phyloP scores from a whole-genome alignment of 2,329 filamentous ascomycete genomes.

The Monascus ruber region DNA sequence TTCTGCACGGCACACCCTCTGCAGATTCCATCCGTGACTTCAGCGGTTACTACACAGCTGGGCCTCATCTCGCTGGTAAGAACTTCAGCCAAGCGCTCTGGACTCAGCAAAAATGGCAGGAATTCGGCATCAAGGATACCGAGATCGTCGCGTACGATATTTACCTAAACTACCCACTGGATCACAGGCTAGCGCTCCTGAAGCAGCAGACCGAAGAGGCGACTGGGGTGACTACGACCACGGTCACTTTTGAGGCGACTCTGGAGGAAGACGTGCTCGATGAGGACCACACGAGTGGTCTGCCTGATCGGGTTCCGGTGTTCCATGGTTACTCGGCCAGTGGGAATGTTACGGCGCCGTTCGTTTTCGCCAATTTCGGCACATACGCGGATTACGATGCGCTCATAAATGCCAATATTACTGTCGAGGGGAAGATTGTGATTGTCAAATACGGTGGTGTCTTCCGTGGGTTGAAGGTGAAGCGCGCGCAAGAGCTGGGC shows the following conservation, averaged over 20 bases:
- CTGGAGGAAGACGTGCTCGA: conserved; percentile 75
- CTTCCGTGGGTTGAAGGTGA: conserved; percentile 85
- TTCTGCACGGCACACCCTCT: conserved; percentile 44
- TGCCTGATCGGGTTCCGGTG: conserved; percentile 64
- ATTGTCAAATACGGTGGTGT: conserved; percentile 74
- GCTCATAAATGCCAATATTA: conserved; percentile 61
- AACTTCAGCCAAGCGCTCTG: conserved; percentile 67
- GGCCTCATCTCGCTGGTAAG: conserved; percentile 64
- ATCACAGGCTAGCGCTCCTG: conserved; percentile 57
- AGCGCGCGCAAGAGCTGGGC: conserved; percentile 80
- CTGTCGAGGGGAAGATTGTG: conserved; percentile 73
- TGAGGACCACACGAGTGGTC: conserved; percentile 66
- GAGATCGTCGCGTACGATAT: conserved; percentile 59
- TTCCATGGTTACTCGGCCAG: conserved; percentile 93
- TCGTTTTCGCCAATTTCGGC: conserved; percentile 86
- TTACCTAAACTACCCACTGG: conserved; percentile 66
- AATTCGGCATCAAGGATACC: conserved; percentile 52
- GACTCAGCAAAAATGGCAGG: conserved; percentile 63
- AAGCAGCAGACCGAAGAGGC: conserved; percentile 28
- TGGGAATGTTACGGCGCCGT: conserved; percentile 79
- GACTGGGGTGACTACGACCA: conserved; percentile 18
- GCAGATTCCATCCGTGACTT: conserved; percentile 53
- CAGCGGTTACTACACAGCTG: conserved; percentile 67
- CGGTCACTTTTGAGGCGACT: conserved; percentile 64
- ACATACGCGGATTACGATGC: conserved; percentile 80